Evolutionary conservation across 148 eudicot species (phyloP), one percentile per base, ranked within the genome.

Genomic region (Chenopodium suecicum): DNA sequence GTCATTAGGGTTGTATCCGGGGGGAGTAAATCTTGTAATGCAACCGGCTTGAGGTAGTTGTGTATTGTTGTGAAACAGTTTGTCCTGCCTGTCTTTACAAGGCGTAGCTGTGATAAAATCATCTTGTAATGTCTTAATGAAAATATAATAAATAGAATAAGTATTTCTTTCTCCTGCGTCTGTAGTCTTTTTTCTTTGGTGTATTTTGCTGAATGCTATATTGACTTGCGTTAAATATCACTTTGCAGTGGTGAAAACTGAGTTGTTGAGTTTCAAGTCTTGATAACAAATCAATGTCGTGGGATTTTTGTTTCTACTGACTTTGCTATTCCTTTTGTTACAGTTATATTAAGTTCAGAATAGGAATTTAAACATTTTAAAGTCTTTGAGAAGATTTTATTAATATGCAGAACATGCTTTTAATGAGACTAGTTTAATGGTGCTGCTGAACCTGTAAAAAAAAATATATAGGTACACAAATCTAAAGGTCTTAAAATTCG

Each of bases 121-220:
- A 69, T 76, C 31, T 54, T 83, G 86, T 84, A 76, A 63, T 60
- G 76, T 78, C 14, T 65, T 54, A n/a, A 60, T 76, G 79, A 50
- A 78, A 78, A 78, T 66, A 67, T 78, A 47, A 37, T 48, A 62
- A 78, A 82, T 16, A 76, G n/a, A 69, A 71, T 20, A 58, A 71
- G 54, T 23, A n/a, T 23, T 34, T 70, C 27, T 4, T 22, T 50
- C 23, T 68, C 7, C 5, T 56, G 27, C 64, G 31, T 41, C 62
- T 32, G 9, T 16, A 19, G 1, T 20, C 1, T 20, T 16, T 68
- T 2, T 2, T 67, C 3, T 4, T 29, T 29, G 58, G 58, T 29
- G 37, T 34, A 3, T 2, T 34, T 70, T 25, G 19, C 62, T 56
- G 62, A 56, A 31, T 13, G 23, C 48, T 17, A 44, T 34, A 29